Evolutionary conservation across 2,329 filamentous ascomycete genomes (phyloP), one percentile per base, ranked within the genome.

Genomic region (Aspergillus ochraceoroseus): DNA sequence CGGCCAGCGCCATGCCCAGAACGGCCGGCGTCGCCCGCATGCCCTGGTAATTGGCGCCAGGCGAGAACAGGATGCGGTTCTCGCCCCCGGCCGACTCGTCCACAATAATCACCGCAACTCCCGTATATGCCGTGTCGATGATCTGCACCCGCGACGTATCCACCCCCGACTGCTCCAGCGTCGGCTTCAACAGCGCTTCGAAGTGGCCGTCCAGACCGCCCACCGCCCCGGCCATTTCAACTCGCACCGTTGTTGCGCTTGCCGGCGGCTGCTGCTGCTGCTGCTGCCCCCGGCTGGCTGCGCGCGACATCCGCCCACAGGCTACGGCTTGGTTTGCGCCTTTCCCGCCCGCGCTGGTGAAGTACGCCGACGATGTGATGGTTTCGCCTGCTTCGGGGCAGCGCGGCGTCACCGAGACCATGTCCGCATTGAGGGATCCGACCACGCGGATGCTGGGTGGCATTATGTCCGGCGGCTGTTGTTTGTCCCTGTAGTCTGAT

Each of bases 301-400:
- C 58, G 32, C 83, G 77, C 1, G 86, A 92, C 35, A 94, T 77
- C 48, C 90, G 85, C 35, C 83, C 85, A 67, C 84, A 88, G 15
- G 88, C 87, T 41, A 95, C 85, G 44, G 88, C 89, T 70, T 96
- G 90, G 71, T 96, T 96, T 46, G 89, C 88, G 49, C 90, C 90
- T 70, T 98, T 98, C 42, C 92, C 90, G 55, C 90, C 92, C 19
- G 85, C 82, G 29, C 85, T 88, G 23, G 83, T 87, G 58, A 76
- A 76, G 68, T 94, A 94, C 13, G 79, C 80, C 50, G 72, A 80
- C 32, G 87, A 78, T 2, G 85, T 89, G 36, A 96, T 75, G 2
- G 90, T 96, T 68, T 98, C 90, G 52, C 90, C 92, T 1, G 84
- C 82, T 1, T 75, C 70, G 1, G 92, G 90, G 48, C 95, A 80